A percentile compares a stretch with the other conserved stretches of the same genome.
These are phyloP conservation scores for Agaricales sp. DNA, from an alignment of 1,284 basidiomycete species.

Conservation along the genomic window DNA sequence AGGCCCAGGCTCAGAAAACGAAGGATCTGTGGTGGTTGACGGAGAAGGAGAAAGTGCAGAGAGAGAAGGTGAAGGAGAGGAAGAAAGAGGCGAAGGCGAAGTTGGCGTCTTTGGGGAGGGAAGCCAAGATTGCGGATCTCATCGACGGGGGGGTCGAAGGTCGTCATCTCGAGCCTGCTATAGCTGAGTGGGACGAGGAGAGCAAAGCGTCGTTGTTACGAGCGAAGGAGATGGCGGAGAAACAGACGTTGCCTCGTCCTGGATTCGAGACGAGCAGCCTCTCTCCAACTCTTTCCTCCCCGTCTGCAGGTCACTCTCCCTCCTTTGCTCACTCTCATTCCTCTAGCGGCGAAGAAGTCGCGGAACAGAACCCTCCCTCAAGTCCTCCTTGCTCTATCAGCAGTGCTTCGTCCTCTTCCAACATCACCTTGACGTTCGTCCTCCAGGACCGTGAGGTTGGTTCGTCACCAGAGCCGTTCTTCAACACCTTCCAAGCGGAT, in stretches of 20 bases:
- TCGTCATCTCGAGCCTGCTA: not conserved
- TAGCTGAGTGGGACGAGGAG: not conserved
- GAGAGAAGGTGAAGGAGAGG: not conserved
- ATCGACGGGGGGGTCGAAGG: not conserved
- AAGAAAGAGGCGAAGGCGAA: not conserved
- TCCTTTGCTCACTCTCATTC: not conserved
- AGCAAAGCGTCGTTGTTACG: not conserved
- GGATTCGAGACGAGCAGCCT: not conserved
- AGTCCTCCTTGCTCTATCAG: not conserved
- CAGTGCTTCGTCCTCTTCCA: not conserved
- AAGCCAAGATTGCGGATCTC: not conserved
- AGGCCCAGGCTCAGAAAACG: not conserved
- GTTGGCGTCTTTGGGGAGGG: not conserved
- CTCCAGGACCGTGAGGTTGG: not conserved
- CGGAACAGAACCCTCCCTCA: not conserved
- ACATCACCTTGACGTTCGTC: not conserved
- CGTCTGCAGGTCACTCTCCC: not conserved
- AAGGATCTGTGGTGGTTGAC: not conserved
- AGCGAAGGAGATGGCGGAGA: not conserved
- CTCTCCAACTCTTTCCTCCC: not conserved
- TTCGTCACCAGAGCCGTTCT: not conserved
- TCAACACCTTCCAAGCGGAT: not conserved
- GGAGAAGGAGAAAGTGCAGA: not conserved
- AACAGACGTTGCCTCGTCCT: not conserved
- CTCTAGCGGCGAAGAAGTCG: not conserved